These are phyloP conservation scores for Ophiocordyceps unilateralis DNA, from an alignment of 2,329 filamentous ascomycete genomes.

Conservation along the genomic window DNA sequence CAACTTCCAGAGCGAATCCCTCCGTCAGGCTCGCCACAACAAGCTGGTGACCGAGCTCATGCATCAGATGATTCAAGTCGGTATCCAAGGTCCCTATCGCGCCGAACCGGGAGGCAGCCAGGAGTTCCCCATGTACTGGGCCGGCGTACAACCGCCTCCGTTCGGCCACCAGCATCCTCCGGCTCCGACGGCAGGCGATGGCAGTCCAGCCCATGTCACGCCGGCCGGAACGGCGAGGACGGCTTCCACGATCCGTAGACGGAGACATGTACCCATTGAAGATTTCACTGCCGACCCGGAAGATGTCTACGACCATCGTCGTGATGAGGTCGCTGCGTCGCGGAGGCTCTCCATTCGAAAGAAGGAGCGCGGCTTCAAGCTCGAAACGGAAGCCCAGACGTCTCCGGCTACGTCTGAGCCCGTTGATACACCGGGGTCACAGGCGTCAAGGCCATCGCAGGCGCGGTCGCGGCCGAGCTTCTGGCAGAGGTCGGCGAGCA, in stretches of 20 bases:
- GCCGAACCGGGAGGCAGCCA: slow-evolving; percentile 49
- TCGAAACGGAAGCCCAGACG: slow-evolving; percentile 10
- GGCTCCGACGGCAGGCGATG: neutral
- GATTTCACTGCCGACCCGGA: slow-evolving; percentile 21
- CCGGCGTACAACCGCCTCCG: slow-evolving; percentile 17
- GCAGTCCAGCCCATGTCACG: neutral
- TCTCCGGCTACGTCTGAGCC: slow-evolving; percentile 11
- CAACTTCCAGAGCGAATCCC: slow-evolving; percentile 87
- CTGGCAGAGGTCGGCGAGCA: neutral
- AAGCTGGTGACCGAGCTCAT: slow-evolving; percentile 89
- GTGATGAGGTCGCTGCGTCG: slow-evolving; percentile 16
- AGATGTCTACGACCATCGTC: slow-evolving; percentile 27
- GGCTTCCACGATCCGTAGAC: slow-evolving; percentile 3
- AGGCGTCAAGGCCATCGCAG: slow-evolving; percentile 4
- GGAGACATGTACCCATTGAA: slow-evolving; percentile 8
- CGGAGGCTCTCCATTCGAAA: slow-evolving; percentile 21
- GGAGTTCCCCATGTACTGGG: slow-evolving; percentile 46
- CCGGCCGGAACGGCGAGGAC: slow-evolving; percentile 4
- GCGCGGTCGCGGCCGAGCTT: neutral
- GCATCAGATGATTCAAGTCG: slow-evolving; percentile 65
- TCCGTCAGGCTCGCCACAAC: slow-evolving; percentile 80
- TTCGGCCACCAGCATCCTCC: neutral
- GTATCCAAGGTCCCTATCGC: slow-evolving; percentile 60
- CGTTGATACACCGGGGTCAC: slow-evolving; percentile 8
- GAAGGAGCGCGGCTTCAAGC: slow-evolving; percentile 14